Evolutionary conservation across 331 rosid species (phyloP), one percentile per base, ranked within the genome.

Genomic region (Malus hybrid): DNA sequence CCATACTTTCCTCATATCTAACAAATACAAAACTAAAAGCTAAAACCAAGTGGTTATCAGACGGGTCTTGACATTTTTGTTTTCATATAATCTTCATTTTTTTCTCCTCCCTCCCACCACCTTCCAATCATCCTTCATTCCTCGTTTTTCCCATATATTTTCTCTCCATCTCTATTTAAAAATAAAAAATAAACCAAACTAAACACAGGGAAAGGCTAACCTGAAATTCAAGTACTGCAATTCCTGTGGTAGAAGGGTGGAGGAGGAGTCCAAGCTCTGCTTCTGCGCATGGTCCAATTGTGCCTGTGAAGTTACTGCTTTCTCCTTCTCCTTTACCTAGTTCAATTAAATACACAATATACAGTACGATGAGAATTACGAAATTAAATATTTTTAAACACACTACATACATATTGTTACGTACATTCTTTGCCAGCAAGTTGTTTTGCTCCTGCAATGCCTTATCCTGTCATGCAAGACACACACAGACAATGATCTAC

Each of bases 291-390:
- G 69, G 36, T 82, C 85, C 69, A 20, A n/a, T 67, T 65, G 83
- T 65, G 82, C 52, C 52, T 20, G 48, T 19, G 18, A 11, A 42
- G 57, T 19, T 55, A 66, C 5, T 20, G 54, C 80, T 76, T 85
- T 91, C 82, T 93, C 93, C 77, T 73, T 91, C 80, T 90, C 93
- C 76, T 85, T 93, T 24, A 91, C 88, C 97, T 88, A 74, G 36
- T 15, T 32, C 42, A 32, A 16, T 52, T 52, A 52, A 52, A 52
- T 52, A 52, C 20, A 16, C 56, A 50, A 50, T 16, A 16, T 34
- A 66, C 29, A 33, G 24, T n/a, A 57, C 28, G 34, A 65, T 32
- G 69, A 16, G 36, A 32, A 32, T 32, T 16, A 65, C 27, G 27
- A 34, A 36, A 5, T 33, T 66, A 65, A 66, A 66, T 18, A 36